Conservation (phyloP, 495 filamentous ascomycete species). For the Neurospora africana region DNA sequence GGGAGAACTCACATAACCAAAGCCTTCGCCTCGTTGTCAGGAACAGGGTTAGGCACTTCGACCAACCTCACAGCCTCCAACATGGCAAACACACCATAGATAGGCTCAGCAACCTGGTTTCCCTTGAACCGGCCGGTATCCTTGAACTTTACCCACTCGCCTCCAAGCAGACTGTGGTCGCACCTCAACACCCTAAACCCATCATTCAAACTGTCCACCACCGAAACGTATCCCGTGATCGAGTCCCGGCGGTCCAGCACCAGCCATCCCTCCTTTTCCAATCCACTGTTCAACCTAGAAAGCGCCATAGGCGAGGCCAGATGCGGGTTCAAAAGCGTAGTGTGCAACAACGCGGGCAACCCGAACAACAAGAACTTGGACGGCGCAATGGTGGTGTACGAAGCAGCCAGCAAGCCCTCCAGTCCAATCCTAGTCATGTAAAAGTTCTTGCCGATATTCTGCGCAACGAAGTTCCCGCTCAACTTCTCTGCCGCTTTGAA, state of each 20-base stretch:
- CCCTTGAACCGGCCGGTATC: conserved; percentile 22
- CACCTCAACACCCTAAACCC: conserved; percentile 79
- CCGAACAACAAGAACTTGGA: conserved; percentile 54
- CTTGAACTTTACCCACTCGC: conserved; percentile 68
- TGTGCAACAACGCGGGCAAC: conserved; percentile 61
- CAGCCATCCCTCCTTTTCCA: conserved; percentile 44
- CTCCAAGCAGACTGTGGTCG: conserved; percentile 87
- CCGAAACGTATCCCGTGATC: conserved; percentile 82
- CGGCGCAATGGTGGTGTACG: conserved; percentile 56
- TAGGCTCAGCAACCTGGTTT: conserved; percentile 59
- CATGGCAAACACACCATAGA: conserved; percentile 88
- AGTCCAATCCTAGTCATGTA: conserved; percentile 61
- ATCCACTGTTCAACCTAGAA: conserved; percentile 48
- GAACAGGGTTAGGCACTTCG: conserved; percentile 40
- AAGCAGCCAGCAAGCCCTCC: conserved; percentile 50
- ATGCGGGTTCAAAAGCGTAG: conserved; percentile 61
- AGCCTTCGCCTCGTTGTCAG: conserved; percentile 61
- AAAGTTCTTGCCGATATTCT: conserved; percentile 48
- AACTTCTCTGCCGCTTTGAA: conserved; percentile 50
- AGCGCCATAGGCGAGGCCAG: conserved; percentile 43
- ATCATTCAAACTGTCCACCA: conserved; percentile 60
- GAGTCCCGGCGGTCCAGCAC: conserved; percentile 75
- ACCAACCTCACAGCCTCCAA: conserved; percentile 83
- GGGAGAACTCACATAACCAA: conserved; percentile 60
- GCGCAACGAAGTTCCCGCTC: conserved; percentile 39